These are phyloP conservation scores for Aureobasidium namibiae DNA, from an alignment of 2,329 filamentous ascomycete genomes.

Conservation along the genomic window DNA sequence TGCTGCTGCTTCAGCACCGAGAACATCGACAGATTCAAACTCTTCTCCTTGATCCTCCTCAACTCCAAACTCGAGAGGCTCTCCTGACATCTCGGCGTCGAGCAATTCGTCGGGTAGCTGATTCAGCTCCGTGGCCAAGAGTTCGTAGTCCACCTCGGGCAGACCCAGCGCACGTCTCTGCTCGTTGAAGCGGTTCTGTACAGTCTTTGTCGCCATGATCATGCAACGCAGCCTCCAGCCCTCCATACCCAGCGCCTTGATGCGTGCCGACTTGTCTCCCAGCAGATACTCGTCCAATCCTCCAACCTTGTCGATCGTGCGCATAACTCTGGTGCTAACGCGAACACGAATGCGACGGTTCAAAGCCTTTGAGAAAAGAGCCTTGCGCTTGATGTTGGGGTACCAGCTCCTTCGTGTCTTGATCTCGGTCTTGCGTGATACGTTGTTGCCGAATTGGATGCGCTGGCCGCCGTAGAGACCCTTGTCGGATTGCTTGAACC, in stretches of 20 bases:
- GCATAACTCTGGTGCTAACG: constrained; percentile 58
- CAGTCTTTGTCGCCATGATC: constrained; percentile 67
- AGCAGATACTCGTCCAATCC: constrained; percentile 88
- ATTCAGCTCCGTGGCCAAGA: constrained; percentile 22
- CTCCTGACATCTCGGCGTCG: constrained; percentile 25
- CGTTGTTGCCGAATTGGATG: constrained; percentile 73
- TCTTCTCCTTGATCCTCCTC: constrained; percentile 5
- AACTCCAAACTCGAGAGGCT: constrained; percentile 19
- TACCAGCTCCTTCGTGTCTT: constrained; percentile 68
- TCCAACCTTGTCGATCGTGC: constrained; percentile 69
- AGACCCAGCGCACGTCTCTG: constrained; percentile 62
- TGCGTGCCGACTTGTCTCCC: constrained; percentile 64
- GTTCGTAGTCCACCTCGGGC: constrained; percentile 35
- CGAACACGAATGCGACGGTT: constrained; percentile 57
- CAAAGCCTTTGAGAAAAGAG: constrained; percentile 57
- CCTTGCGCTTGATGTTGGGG: constrained; percentile 62
- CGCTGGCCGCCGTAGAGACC: constrained; percentile 48
- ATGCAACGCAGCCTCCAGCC: constrained; percentile 89
- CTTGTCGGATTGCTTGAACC: constrained; percentile 73
- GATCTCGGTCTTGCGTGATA: constrained; percentile 57
- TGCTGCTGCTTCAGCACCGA: neutral
- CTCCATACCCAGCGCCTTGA: constrained; percentile 79
- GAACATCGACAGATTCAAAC: neutral
- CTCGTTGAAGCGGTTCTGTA: constrained; percentile 57
- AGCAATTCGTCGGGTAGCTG: neutral